Evolutionary conservation across 2,329 filamentous ascomycete genomes (phyloP), one percentile per base, ranked within the genome.

Genomic region (Pseudogymnoascus sp.): DNA sequence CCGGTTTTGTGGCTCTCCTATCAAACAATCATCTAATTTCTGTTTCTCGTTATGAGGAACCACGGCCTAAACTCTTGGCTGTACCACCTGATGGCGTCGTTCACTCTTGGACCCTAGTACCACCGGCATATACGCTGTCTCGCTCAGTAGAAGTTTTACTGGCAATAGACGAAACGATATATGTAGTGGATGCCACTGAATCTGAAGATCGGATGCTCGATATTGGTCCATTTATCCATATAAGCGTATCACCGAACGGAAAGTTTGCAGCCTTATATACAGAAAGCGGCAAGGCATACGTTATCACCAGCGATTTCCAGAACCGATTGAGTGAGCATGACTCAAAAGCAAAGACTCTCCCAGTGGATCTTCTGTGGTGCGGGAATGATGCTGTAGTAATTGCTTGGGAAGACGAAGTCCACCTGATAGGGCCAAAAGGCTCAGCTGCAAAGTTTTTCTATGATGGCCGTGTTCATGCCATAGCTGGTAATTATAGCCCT

Each of bases 321-420:
- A 92, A 89, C 71, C 88, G 93, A 64, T 80, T 96, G 66, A 93
- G 92, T 73, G 93, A 97, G 76, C 93, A 97, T 73, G 87, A 96
- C 71, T 93, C 93, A 0, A 87, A 87, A 68, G 93, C 91, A 9
- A 89, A 88, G 74, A 96, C 91, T 4, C 82, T 88, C 1, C 95
- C 95, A 3, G 89, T 91, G 70, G 91, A 95, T 67, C 83, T 99
- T 66, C 88, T 95, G 70, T 99, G 95, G 95, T 99, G 95, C 74
- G 95, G 95, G 4, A 93, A 95, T 70, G 93, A 97, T 75, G 91
- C 93, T 13, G 89, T 95, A 3, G 85, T 96, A 28, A 86, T 99
- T 70, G 93, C 93, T 0, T 99, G 95, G 95, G 95, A 97, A 72
- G 95, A 99, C 72, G 95, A 99, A 75, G 88, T 99, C 3, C 95